Evolutionary conservation across 2,329 filamentous ascomycete species (phyloP).

Genomic region (Bipolaris zeicola): DNA sequence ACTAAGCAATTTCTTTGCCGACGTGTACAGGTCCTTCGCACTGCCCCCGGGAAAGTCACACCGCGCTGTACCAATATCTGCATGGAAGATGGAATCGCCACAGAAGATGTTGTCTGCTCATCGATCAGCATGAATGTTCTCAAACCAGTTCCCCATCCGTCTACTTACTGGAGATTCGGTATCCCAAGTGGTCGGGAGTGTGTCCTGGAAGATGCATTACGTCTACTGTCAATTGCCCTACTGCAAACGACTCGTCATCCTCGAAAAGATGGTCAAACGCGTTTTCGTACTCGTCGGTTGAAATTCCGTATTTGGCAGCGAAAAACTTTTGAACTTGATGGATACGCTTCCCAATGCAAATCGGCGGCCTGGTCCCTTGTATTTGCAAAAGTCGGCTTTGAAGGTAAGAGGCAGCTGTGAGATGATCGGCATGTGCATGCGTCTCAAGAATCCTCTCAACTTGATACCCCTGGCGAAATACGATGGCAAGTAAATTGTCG

Average conservation of each 20-base stretch:
- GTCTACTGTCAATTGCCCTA: slow-evolving; percentile 55
- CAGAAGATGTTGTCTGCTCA: slow-evolving; percentile 40
- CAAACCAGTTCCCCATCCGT: too few relatives aligned
- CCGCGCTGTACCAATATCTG: slow-evolving; percentile 42
- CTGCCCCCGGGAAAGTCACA: slow-evolving; percentile 47
- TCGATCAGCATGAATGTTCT: not conserved
- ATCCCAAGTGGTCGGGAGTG: slow-evolving; percentile 66
- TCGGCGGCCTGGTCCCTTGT: slow-evolving; percentile 48
- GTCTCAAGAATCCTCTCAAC: slow-evolving; percentile 65
- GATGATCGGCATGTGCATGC: slow-evolving; percentile 65
- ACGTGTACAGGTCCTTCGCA: slow-evolving; percentile 34
- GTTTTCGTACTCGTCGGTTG: slow-evolving; percentile 49
- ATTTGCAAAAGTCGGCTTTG: slow-evolving; percentile 49
- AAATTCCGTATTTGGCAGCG: slow-evolving; percentile 56
- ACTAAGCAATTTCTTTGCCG: slow-evolving; percentile 33
- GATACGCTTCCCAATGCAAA: slow-evolving; percentile 64
- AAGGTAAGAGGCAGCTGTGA: slow-evolving; percentile 65
- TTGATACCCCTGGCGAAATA: slow-evolving; percentile 54
- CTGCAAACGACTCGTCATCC: slow-evolving; percentile 59
- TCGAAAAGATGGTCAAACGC: slow-evolving; percentile 61
- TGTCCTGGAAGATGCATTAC: slow-evolving; percentile 65
- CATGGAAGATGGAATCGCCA: slow-evolving; percentile 46
- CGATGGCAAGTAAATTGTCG: slow-evolving; percentile 56
- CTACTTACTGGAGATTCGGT: slow-evolving; percentile 54
- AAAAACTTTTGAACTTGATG: slow-evolving; percentile 58